phyloP scores from a whole-genome alignment of 495 filamentous ascomycete genomes.

The Daldinia decipiens region DNA sequence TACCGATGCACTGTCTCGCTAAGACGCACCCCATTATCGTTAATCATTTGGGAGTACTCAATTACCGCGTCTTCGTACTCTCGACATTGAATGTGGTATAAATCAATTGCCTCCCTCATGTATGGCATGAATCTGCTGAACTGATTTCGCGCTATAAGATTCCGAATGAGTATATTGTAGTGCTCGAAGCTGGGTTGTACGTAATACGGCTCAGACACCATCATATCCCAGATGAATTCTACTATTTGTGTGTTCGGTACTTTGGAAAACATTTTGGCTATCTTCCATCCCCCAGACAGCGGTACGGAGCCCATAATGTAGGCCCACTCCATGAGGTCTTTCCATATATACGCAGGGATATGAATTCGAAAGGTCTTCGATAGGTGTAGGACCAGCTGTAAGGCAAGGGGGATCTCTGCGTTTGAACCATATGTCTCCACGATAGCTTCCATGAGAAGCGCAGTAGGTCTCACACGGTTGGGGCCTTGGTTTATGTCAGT shows the following conservation, averaged over 20 bases:
- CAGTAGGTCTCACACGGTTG: constrained; percentile 41
- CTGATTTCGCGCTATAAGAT: constrained; percentile 38
- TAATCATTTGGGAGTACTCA: constrained; percentile 43
- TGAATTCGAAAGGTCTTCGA: constrained; percentile 42
- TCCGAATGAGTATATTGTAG: constrained; percentile 47
- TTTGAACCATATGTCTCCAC: constrained; percentile 52
- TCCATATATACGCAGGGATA: constrained; percentile 48
- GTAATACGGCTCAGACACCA: constrained; percentile 48
- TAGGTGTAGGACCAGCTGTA: constrained; percentile 47
- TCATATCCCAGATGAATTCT: constrained; percentile 49
- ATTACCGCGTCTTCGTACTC: constrained; percentile 48
- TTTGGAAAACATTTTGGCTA: constrained; percentile 34
- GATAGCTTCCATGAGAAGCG: constrained; percentile 47
- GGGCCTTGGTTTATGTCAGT: background rate
- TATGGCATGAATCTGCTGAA: constrained; percentile 35
- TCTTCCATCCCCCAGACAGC: constrained; percentile 44
- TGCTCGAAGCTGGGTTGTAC: constrained; percentile 47
- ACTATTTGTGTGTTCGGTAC: constrained; percentile 30
- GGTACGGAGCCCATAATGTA: constrained; percentile 46
- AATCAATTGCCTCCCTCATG: constrained; percentile 40
- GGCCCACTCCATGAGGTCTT: constrained; percentile 51
- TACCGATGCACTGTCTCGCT: constrained; percentile 20
- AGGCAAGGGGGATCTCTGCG: constrained; percentile 45
- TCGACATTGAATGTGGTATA: constrained; percentile 42
- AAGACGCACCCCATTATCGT: constrained; percentile 16